Base-by-base conservation (phyloP, 257 asterid genomes). In the Craterostigma plantagineum region DNA sequence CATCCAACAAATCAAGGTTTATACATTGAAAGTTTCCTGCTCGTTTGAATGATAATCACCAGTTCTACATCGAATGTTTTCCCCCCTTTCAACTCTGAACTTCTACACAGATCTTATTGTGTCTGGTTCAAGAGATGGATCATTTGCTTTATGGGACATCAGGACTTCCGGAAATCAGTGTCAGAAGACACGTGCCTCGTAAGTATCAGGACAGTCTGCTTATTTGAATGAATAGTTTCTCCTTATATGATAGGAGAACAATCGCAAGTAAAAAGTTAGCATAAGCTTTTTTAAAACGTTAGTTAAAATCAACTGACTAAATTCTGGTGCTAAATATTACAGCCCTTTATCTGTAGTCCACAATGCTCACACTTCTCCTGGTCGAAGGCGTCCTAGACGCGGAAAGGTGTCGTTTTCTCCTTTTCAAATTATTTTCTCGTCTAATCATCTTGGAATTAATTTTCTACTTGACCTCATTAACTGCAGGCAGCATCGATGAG, bases 81-180 rank as follows among this genome's bases (percentile, higher is more conserved):
- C n/a, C n/a, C n/a, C n/a, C n/a, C n/a, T n/a, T n/a, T n/a, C n/a
- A 23, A 23, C 6, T 23, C 30, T 23, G 30, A 23, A 23, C 30
- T 23, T 23, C n/a, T 49, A 44, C 33, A 42, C 72, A 90, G 95
- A 83, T 17, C 60, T 75, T 16, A 48, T 83, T 46, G 83, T 67
- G 37, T 90, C 95, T 52, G 93, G 98, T 46, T 74, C 95, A 56
- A 65, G 95, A 60, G 95, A 90, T 60, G 98, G 98, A 18, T 72
- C 98, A 14, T 79, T 83, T 63, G 91, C 92, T 49, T 34, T 83
- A 44, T 83, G 98, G 95, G 98, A 90, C 67, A 68, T 67, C 57
- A 81, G 95, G 61, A 67, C 78, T 66, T 68, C 76, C 49, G 43
- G 40, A 36, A 36, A 36, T 36, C 12, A 2, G 30, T 23, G 30